Evolutionary conservation across 495 filamentous ascomycete genomes (phyloP), one percentile per base, ranked within the genome.

Genomic region (Physcia stellaris): DNA sequence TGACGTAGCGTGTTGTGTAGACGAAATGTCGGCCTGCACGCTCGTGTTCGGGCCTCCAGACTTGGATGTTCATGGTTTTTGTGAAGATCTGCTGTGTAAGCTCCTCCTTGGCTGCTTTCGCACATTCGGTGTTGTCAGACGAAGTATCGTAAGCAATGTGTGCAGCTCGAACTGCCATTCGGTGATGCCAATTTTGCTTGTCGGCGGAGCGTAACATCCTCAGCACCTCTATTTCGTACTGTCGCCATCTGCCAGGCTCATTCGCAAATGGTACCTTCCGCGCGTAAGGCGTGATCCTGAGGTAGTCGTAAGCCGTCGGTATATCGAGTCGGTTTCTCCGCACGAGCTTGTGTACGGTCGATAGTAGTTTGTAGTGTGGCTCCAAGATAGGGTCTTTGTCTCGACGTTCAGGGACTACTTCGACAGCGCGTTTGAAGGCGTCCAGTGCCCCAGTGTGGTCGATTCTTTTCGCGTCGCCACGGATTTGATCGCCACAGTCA

Each of bases 181-280:
- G 80, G 50, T 99, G 90, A 54, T 99, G 90, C 90, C 90, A 99
- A 50, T 93, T 86, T 3, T 81, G 77, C 59, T 94, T 94, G 51
- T 99, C 90, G 17, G 83, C 84, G 33, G 72, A 74, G 42, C 83
- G 80, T 37, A 96, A 69, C 35, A 73, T 71, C 37, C 73, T 77
- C 33, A 96, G 59, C 2, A 79, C 73, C 35, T 75, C 66, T 7
- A 90, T 67, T 18, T 88, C 69, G 47, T 83, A 92, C 9, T 64
- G 50, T 33, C 83, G 75, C 82, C 88, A 98, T 12, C 68, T 67
- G 23, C 77, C 75, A 10, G 58, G 42, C 19, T 76, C 72, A 20
- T 67, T 54, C 3, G 70, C 63, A 2, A 55, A 39, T 9, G 56
- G 48, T 4, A 69, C 57, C 35, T 70, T 70, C n/a, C 60, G 58